A percentile compares a stretch with the other conserved stretches of the same genome.
Conservation (phyloP, 257 asterid species). For the Sherardia arvensis region DNA sequence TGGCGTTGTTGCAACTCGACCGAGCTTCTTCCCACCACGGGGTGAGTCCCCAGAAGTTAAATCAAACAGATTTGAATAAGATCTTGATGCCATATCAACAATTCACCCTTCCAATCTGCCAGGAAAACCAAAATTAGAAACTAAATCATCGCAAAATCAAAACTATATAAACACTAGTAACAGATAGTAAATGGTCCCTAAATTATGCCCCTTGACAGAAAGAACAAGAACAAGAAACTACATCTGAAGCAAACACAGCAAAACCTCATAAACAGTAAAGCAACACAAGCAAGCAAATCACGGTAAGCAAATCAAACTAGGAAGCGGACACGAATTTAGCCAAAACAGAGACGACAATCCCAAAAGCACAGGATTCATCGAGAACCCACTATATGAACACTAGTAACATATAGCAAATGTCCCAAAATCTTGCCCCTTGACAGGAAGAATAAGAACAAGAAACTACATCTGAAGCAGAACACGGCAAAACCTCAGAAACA, state of each 20-base stretch:
- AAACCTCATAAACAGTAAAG: neutral
- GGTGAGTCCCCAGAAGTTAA: conserved; percentile 58
- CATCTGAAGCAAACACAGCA: neutral
- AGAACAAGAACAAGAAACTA: neutral
- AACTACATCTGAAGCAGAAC: neutral
- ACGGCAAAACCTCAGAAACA: neutral
- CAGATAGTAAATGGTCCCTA: neutral
- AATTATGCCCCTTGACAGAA: neutral
- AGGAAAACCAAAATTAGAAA: neutral
- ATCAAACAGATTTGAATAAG: conserved; percentile 77
- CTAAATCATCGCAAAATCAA: conserved; percentile 10
- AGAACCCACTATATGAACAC: neutral
- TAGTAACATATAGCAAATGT: neutral
- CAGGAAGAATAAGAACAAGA: neutral
- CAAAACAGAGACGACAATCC: no score
- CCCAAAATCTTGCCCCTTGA: neutral
- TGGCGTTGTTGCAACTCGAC: conserved; percentile 67
- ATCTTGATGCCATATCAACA: conserved; percentile 56
- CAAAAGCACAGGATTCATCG: no score
- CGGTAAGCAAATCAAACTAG: no score
- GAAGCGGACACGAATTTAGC: no score
- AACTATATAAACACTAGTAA: neutral
- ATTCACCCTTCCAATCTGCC: neutral
- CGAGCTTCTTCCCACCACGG: conserved; percentile 49
- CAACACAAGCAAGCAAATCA: no score